Percentiles rank a stretch among this genome's conserved stretches.
Conservation (phyloP, 164 flowering plant species). For the Vitis riparia region DNA sequence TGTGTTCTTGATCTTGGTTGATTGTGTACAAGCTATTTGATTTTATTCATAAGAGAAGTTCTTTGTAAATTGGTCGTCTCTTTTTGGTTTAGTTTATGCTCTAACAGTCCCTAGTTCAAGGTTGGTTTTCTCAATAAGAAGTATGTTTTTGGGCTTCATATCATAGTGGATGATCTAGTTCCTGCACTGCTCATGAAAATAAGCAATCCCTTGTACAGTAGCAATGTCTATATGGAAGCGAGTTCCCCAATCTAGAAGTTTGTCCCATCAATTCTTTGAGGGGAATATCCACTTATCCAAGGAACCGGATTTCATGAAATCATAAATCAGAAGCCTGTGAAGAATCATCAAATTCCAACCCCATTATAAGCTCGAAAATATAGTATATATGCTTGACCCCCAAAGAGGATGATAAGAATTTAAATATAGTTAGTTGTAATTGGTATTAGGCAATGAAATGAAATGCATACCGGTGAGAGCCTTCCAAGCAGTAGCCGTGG, state of each 20-base stretch:
- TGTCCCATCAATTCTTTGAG: constrained; percentile 34
- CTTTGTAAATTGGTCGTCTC: no score
- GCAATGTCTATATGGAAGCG: constrained; percentile 70
- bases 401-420: no score
- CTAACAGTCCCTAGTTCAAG: no score
- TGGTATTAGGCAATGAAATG: background rate
- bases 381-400: no score
- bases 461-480: constrained; percentile 57
- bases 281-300: constrained; percentile 93
- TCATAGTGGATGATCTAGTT: constrained; percentile 92
- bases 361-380: no score
- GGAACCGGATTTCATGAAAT: constrained; percentile 87
- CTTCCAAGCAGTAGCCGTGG: constrained; percentile 88
- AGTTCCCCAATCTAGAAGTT: constrained; percentile 70
- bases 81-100: no score
- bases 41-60: no score
- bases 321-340: constrained; percentile 85
- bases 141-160: constrained; percentile 93
- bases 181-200: constrained; percentile 92
- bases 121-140: constrained; percentile 55
- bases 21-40: no score
- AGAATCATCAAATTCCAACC: background rate
- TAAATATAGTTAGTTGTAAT: no score
- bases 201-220: constrained; percentile 93
- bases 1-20: no score